Evolutionary conservation across 305 asterid species (phyloP).

Genomic region (Solanum hybrid): DNA sequence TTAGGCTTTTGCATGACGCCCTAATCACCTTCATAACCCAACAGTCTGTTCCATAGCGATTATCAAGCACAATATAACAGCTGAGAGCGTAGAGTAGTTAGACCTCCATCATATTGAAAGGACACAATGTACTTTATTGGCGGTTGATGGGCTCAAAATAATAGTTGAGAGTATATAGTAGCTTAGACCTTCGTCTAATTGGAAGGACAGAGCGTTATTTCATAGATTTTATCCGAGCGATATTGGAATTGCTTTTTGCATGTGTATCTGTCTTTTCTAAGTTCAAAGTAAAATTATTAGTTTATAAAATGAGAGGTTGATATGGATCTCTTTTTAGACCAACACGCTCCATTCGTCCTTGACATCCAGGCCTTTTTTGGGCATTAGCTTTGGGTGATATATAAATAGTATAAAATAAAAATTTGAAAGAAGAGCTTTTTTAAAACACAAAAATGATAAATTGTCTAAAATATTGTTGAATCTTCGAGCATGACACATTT

Average conservation of each 20-base stretch:
- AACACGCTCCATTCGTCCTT: neutral
- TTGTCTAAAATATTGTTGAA: neutral
- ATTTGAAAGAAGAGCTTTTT: neutral
- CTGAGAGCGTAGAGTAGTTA: neutral
- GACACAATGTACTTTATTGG: neutral
- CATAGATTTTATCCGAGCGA: neutral
- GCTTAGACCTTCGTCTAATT: neutral
- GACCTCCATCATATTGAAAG: neutral
- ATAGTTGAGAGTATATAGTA: neutral
- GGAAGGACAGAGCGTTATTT: too few relatives aligned
- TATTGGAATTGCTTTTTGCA: neutral
- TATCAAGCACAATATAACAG: too few relatives aligned
- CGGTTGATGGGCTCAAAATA: neutral
- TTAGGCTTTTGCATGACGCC: too few relatives aligned
- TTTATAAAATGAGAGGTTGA: neutral
- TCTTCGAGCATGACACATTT: neutral
- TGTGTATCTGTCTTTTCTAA: neutral
- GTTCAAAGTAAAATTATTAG: neutral
- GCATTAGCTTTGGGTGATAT: neutral
- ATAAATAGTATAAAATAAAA: too few relatives aligned
- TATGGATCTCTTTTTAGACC: neutral
- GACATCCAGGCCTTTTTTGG: neutral
- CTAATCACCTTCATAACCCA: too few relatives aligned
- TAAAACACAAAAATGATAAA: neutral
- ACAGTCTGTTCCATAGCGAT: neutral